Conservation (phyloP, 1,139 yeast species). For the Blastobotrys apis region DNA sequence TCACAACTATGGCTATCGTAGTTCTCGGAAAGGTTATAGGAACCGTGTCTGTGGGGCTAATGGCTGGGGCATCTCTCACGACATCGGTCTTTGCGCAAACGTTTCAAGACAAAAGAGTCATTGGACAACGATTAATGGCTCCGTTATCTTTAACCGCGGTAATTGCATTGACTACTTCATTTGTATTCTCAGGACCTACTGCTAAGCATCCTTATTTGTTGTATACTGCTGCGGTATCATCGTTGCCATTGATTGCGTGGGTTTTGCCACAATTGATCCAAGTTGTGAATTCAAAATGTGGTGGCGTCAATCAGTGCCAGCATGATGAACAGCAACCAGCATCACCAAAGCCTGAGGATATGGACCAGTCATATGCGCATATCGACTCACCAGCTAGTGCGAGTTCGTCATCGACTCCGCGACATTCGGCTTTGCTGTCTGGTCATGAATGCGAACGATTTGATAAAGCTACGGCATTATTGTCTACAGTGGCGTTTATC, state of each 20-base stretch:
- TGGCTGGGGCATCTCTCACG: conserved; percentile 28
- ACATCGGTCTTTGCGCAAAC: not conserved
- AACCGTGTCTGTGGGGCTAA: conserved; percentile 29
- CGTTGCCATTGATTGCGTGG: not conserved
- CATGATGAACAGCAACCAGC: not conserved
- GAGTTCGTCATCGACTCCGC: not conserved
- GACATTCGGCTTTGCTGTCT: no score
- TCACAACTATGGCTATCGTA: not conserved
- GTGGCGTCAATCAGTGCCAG: not conserved
- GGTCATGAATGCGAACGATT: no score
- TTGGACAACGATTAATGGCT: conserved; percentile 8
- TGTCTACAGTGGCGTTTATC: conserved; percentile 25
- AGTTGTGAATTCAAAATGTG: not conserved
- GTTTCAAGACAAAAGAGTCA: not conserved
- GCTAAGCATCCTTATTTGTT: conserved; percentile 30
- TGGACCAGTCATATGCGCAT: conserved; percentile 11
- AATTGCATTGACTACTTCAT: conserved; percentile 23
- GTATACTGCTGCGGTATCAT: conserved; percentile 15
- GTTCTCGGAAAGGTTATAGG: conserved; percentile 28
- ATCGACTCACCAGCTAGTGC: conserved; percentile 3
- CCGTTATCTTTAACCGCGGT: conserved; percentile 24
- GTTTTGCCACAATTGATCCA: not conserved
- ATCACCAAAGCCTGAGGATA: conserved; percentile 2
- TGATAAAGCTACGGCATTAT: no score
- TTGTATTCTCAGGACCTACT: conserved; percentile 22